Conservation (phyloP, 768 basidiomycete species). For the Boletus rex-veris region DNA sequence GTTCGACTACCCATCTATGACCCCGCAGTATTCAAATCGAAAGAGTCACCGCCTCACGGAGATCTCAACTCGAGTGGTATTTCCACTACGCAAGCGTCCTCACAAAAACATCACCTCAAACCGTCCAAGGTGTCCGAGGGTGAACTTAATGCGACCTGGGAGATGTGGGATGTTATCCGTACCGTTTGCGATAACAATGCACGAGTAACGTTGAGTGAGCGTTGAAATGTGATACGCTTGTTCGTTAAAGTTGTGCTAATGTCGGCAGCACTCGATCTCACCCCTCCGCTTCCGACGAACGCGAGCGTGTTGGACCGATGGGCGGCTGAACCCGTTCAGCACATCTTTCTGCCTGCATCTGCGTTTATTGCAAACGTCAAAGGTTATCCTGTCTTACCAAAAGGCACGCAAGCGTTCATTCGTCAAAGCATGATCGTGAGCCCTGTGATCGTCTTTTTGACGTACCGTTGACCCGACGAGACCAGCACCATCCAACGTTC, state of each 20-base stretch:
- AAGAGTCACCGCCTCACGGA: slow-evolving; percentile 25
- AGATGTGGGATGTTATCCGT: slow-evolving; percentile 97
- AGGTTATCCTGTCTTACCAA: slow-evolving; percentile 95
- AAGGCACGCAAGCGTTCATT: slow-evolving; percentile 88
- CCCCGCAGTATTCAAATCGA: slow-evolving; percentile 54
- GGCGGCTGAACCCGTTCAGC: slow-evolving; percentile 89
- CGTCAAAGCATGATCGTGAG: slow-evolving; percentile 84
- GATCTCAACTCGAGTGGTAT: slow-evolving; percentile 30
- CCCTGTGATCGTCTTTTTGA: slow-evolving; percentile 15
- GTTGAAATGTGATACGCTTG: slow-evolving; percentile 21
- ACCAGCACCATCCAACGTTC: slow-evolving; percentile 79
- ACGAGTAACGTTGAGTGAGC: slow-evolving; percentile 76
- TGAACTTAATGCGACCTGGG: slow-evolving; percentile 82
- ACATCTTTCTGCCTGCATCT: slow-evolving; percentile 84
- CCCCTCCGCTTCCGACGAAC: slow-evolving; percentile 80
- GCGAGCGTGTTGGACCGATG: slow-evolving; percentile 78
- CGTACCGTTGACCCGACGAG: slow-evolving; percentile 17
- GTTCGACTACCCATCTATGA: slow-evolving; percentile 83
- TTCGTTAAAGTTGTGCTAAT: slow-evolving; percentile 9
- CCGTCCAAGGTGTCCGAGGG: slow-evolving; percentile 43
- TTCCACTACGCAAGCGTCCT: slow-evolving; percentile 18
- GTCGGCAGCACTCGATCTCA: slow-evolving; percentile 79
- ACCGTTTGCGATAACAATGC: slow-evolving; percentile 83
- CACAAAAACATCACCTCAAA: slow-evolving; percentile 22
- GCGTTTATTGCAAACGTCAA: slow-evolving; percentile 94